phyloP scores from a whole-genome alignment of 768 basidiomycete genomes.

The Xanthoconium stramineum region DNA sequence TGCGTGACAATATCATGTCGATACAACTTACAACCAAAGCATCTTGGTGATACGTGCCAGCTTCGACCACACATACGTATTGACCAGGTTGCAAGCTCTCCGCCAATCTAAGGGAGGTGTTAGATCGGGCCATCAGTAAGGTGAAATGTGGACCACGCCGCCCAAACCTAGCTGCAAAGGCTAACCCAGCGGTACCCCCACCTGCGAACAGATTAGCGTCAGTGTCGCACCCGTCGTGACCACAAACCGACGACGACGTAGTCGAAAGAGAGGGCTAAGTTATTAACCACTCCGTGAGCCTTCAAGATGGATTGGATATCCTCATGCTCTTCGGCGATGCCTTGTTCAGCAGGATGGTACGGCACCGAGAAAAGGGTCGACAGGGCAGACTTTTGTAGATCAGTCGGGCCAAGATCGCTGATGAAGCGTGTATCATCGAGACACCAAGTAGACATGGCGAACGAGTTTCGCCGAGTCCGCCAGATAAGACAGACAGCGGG shows the following conservation, averaged over 20 bases:
- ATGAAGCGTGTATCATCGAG: neutral
- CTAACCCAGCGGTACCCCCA: conserved; percentile 17
- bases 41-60: conserved; percentile 9
- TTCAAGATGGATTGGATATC: conserved; percentile 1
- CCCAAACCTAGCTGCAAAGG: conserved; percentile 14
- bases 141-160: neutral
- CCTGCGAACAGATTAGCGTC: conserved; percentile 1
- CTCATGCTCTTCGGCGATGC: neutral
- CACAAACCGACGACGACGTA: conserved; percentile 13
- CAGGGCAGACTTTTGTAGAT: neutral
- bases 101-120: conserved; percentile 7
- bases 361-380: neutral
- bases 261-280: neutral
- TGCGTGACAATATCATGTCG: neutral
- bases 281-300: neutral
- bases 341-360: neutral
- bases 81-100: conserved; percentile 9
- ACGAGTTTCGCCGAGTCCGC: neutral
- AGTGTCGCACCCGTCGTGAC: neutral
- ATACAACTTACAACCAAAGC: conserved; percentile 10
- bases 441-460: neutral
- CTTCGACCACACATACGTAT: conserved; percentile 21
- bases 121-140: neutral
- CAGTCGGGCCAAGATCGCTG: neutral
- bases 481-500: neutral